Base-by-base conservation (phyloP, 345 rosid species). In the Moringa oleifera region DNA sequence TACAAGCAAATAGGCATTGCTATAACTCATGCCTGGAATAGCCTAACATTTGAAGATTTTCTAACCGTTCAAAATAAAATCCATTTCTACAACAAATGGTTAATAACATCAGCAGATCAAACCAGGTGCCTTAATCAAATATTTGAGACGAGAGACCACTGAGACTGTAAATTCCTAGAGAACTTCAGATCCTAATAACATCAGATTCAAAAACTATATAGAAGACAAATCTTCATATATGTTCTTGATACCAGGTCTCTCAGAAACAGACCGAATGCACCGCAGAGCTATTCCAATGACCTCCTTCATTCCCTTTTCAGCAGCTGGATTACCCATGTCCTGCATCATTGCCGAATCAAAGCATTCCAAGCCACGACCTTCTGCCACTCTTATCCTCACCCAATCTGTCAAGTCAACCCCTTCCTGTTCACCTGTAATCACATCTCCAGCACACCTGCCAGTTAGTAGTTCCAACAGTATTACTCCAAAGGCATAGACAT, bases 171-270 rank as follows among this genome's bases (percentile, higher is more conserved):
- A 62, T 54, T 64, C 79, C 73, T 73, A 63, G 31, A 61, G 55
- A 65, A 49, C 9, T 49, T 51, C 60, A 41, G 51, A 65, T 33
- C 66, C 62, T 59, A 6, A 61, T 54, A 51, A 18, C 18, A 28
- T 28, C 33, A 28, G 33, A 28, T 28, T 28, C 33, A 41, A 41
- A 4, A 5, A 41, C n/a, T 86, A 93, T 65, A 94, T 82, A 0
- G 99, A 90, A 13, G 99, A 94, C 21, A 94, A 95, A 79, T 94
- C 99, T 80, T 94, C 99, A 55, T 94, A 94, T 59, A 90, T 85
- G 57, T 92, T 80, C 84, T 94, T 94, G 75, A 90, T 94, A 61
- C 99, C 99, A 20, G 96, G 91, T 70, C 99, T 87, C 77, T 90
- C 96, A 7, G 97, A 88, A 31, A 90, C 85, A 0, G 95, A 82